phyloP scores from a whole-genome alignment of 2,329 filamentous ascomycete genomes.

The Zasmidium angulare region DNA sequence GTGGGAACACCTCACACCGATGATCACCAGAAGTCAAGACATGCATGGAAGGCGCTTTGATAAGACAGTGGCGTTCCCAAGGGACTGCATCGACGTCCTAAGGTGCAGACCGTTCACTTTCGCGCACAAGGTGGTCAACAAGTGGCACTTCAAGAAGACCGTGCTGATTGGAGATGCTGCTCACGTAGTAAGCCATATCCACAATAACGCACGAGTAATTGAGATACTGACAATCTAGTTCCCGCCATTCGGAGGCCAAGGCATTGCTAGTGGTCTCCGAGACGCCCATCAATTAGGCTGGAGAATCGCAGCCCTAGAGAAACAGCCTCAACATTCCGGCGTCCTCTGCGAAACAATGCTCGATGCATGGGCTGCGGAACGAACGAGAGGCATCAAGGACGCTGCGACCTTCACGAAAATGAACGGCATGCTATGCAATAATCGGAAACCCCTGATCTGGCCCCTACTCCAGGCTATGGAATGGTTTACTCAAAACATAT shows the following conservation, averaged over 20 bases:
- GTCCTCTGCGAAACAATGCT: background rate
- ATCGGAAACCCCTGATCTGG: background rate
- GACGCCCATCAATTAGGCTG: slow-evolving; percentile 41
- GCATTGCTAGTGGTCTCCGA: slow-evolving; percentile 43
- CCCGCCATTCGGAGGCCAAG: slow-evolving; percentile 50
- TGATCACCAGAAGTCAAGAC: slow-evolving; percentile 9
- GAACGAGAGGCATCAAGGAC: slow-evolving; percentile 2
- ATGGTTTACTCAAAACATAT: background rate
- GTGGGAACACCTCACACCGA: slow-evolving; percentile 16
- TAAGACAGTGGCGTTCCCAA: slow-evolving; percentile 11
- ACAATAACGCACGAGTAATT: no score
- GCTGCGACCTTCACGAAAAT: slow-evolving; percentile 3
- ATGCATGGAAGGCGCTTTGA: slow-evolving; percentile 1
- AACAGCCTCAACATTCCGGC: background rate
- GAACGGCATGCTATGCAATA: slow-evolving; percentile 3
- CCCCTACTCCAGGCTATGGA: background rate
- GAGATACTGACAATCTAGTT: slow-evolving; percentile 38
- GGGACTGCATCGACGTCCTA: slow-evolving; percentile 48
- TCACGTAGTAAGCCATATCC: no score
- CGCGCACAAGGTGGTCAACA: slow-evolving; percentile 46
- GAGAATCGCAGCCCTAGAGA: slow-evolving; percentile 24
- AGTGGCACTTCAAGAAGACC: slow-evolving; percentile 44
- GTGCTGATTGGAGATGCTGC: slow-evolving; percentile 52
- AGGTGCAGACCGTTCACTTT: slow-evolving; percentile 50
- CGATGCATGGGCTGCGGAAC: slow-evolving; percentile 4